A percentile compares a stretch with the other conserved stretches of the same genome.
Conservation (phyloP, 768 basidiomycete genomes). For the Hypholoma fasciculare region DNA sequence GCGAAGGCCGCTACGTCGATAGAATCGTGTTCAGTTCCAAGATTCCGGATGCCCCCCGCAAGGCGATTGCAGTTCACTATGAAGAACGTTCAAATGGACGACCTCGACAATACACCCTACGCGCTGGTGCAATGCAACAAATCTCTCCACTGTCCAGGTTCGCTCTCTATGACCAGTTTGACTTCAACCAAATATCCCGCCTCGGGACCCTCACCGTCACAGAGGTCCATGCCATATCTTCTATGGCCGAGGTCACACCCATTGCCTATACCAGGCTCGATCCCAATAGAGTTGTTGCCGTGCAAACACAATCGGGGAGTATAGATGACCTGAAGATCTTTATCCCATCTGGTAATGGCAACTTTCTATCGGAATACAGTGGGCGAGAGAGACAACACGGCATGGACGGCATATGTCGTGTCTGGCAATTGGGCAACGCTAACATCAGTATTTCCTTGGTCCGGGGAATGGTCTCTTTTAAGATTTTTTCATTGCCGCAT, state of each 20-base stretch:
- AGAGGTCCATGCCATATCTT: not conserved
- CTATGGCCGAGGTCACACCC: no score
- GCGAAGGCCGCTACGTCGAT: slow-evolving; percentile 3
- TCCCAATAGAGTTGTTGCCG: not conserved
- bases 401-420: not conserved
- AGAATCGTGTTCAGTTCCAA: not conserved
- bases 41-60: not conserved
- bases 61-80: not conserved
- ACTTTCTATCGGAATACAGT: not conserved
- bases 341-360: not conserved
- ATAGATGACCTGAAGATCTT: not conserved
- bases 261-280: not conserved
- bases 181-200: not conserved
- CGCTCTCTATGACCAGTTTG: not conserved
- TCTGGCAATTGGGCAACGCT: not conserved
- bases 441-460: no score
- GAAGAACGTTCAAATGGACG: not conserved
- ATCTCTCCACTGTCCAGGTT: not conserved
- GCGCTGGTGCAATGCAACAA: not conserved
- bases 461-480: no score
- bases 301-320: not conserved
- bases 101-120: not conserved
- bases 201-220: not conserved
- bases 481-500: no score
- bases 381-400: not conserved